A percentile compares a stretch with the other conserved stretches of the same genome.
phyloP scores from a whole-genome alignment of 2,329 filamentous ascomycete genomes.

The Ophiocordyceps australis region DNA sequence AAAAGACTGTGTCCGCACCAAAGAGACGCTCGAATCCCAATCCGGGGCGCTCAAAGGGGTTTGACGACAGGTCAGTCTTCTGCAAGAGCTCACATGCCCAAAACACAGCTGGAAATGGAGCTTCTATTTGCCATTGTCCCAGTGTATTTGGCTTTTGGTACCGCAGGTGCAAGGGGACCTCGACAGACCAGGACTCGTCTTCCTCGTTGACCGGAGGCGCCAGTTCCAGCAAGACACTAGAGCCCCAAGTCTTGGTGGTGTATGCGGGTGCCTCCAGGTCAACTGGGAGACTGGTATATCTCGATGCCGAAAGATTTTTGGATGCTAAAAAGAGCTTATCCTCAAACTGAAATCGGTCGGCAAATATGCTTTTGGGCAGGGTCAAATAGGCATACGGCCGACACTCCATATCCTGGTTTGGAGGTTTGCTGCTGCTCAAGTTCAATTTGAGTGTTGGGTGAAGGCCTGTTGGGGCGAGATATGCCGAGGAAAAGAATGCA shows the following conservation, averaged over 20 bases:
- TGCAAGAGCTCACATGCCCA: conserved; percentile 66
- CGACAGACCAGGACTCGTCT: conserved; percentile 38
- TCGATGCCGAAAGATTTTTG: conserved; percentile 56
- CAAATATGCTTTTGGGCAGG: conserved; percentile 64
- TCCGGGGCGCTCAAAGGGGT: conserved; percentile 71
- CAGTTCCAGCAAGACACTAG: conserved; percentile 57
- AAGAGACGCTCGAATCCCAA: conserved; percentile 80
- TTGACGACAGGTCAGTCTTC: conserved; percentile 49
- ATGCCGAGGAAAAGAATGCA: conserved; percentile 40
- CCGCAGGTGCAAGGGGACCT: conserved; percentile 70
- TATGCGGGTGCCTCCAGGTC: conserved; percentile 88
- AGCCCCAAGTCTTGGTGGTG: conserved; percentile 61
- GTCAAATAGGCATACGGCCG: conserved; percentile 65
- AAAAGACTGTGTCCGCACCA: conserved; percentile 60
- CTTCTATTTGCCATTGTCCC: conserved; percentile 33
- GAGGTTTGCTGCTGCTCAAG: conserved; percentile 33
- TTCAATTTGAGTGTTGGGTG: conserved; percentile 63
- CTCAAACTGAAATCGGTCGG: conserved; percentile 70
- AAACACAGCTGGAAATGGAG: conserved; percentile 73
- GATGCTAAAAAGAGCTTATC: conserved; percentile 63
- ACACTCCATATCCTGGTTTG: conserved; percentile 40
- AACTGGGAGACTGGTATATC: conserved; percentile 54
- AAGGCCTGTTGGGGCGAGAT: conserved; percentile 57
- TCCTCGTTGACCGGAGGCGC: conserved; percentile 25
- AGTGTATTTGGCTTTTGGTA: conserved; percentile 49